Percentiles rank a stretch among this genome's conserved stretches.
phyloP scores from a whole-genome alignment of 2,329 filamentous ascomycete genomes.

The Talaromyces funiculosus region DNA sequence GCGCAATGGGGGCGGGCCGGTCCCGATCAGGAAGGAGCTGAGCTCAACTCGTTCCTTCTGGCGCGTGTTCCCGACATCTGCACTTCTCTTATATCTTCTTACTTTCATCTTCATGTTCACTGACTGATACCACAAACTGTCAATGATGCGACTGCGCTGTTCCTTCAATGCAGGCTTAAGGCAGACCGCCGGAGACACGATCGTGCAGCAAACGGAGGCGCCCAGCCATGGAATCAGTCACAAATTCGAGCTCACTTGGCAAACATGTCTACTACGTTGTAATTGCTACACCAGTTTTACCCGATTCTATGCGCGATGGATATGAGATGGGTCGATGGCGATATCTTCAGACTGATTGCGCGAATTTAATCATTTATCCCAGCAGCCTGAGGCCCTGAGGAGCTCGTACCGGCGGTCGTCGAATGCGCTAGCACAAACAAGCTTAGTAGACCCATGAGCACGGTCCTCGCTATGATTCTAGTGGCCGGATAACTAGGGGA shows the following conservation, averaged over 20 bases:
- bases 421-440: background rate
- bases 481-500: background rate
- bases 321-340: background rate
- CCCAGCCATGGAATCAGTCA: background rate
- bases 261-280: background rate
- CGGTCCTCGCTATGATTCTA: background rate
- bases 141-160: too few relatives aligned
- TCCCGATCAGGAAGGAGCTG: slow-evolving; percentile 2
- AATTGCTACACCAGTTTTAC: background rate
- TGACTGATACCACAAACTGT: too few relatives aligned
- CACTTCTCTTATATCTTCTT: background rate
- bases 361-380: background rate
- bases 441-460: background rate
- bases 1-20: background rate
- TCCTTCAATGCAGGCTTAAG: background rate
- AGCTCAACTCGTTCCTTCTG: background rate
- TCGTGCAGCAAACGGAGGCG: background rate
- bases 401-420: too few relatives aligned
- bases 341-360: slow-evolving; percentile 2
- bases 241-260: background rate
- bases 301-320: background rate
- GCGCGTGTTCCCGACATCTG: too few relatives aligned
- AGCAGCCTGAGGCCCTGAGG: background rate
- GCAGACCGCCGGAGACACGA: background rate
- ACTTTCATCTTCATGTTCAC: background rate